Percentiles rank a stretch among this genome's conserved stretches.
phyloP scores from a whole-genome alignment of 257 asterid genomes.

The Euphrasia confusa region DNA sequence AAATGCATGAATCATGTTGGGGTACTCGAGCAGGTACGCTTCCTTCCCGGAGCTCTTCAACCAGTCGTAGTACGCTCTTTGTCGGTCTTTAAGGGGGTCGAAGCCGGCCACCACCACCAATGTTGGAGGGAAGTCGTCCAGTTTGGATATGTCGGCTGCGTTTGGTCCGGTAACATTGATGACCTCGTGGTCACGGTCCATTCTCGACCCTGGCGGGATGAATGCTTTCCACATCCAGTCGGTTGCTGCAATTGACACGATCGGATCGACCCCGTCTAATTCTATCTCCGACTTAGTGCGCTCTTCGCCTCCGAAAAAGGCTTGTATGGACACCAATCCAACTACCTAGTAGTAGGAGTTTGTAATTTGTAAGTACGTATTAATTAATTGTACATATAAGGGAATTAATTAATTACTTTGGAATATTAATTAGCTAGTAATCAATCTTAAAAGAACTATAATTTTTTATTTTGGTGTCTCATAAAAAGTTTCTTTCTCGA shows the following conservation, averaged over 20 bases:
- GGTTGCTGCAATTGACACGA: constrained; percentile 36
- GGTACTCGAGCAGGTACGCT: constrained; percentile 50
- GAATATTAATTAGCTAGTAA: no score
- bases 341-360: constrained; percentile 30
- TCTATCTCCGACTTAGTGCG: constrained; percentile 49
- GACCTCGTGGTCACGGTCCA: constrained; percentile 52
- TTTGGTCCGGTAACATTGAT: constrained; percentile 71
- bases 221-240: constrained; percentile 72
- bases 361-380: no score
- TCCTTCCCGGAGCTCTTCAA: constrained; percentile 56
- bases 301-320: constrained; percentile 77
- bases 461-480: no score
- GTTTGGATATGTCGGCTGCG: constrained; percentile 50
- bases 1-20: constrained; percentile 67
- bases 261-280: constrained; percentile 33
- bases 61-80: constrained; percentile 58
- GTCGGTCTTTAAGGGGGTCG: constrained; percentile 73
- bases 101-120: constrained; percentile 65
- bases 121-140: constrained; percentile 57
- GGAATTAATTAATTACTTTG: no score
- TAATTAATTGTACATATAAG: no score
- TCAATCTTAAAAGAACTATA: no score
- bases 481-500: no score
- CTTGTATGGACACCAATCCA: constrained; percentile 66
- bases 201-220: constrained; percentile 33